A percentile compares a stretch with the other conserved stretches of the same genome.
Conservation (phyloP, 176 grass and related monocot genomes). For the Pharus latifolius region DNA sequence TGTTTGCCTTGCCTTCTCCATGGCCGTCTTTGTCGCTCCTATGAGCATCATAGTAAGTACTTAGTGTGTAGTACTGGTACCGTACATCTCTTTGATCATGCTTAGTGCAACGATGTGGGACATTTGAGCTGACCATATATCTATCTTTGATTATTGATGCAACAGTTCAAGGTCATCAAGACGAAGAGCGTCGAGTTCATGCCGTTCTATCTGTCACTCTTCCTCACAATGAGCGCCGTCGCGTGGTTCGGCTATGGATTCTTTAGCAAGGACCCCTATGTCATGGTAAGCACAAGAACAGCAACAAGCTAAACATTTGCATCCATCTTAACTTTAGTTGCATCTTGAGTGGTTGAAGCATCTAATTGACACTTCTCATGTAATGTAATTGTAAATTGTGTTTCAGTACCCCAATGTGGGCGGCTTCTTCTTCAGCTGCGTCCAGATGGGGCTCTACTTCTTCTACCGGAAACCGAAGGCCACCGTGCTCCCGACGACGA, state of each 20-base stretch:
- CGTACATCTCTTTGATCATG: background rate
- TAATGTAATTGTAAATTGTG: no score
- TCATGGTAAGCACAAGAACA: conserved; percentile 29
- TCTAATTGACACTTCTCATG: background rate
- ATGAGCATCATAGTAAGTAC: conserved; percentile 81
- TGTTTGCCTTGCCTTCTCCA: conserved; percentile 84
- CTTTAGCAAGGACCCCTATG: conserved; percentile 56
- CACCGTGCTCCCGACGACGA: conserved; percentile 28
- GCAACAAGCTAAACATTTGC: no score
- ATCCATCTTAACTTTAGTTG: background rate
- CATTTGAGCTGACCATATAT: no score
- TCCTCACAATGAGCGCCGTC: conserved; percentile 67
- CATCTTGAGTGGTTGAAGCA: no score
- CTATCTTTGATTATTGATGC: background rate
- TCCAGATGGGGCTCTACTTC: conserved; percentile 73
- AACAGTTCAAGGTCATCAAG: conserved; percentile 57
- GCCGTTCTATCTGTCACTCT: conserved; percentile 67
- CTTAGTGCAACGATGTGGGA: background rate
- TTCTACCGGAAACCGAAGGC: conserved; percentile 41
- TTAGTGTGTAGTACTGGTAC: no score
- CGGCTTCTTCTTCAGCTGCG: conserved; percentile 67
- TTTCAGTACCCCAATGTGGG: conserved; percentile 66
- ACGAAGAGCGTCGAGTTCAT: conserved; percentile 89
- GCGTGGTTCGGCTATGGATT: conserved; percentile 69
- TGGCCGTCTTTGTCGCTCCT: conserved; percentile 81